Evolutionary conservation across 2,329 filamentous ascomycete species (phyloP).

Genomic region (Cladobotryum mycophilum): DNA sequence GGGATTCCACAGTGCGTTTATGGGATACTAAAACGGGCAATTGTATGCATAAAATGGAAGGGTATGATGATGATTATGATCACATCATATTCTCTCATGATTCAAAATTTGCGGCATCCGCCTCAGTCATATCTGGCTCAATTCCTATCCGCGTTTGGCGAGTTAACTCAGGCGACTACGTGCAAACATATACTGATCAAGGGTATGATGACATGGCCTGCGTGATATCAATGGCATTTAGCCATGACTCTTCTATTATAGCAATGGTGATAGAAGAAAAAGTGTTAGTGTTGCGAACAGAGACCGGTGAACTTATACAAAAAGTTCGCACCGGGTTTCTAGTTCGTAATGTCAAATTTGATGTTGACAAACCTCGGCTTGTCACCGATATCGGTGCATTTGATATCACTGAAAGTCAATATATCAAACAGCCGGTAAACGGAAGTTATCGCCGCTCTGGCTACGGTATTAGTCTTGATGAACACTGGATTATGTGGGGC

Average conservation of each 20-base stretch:
- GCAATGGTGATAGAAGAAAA: neutral
- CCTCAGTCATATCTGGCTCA: too few relatives aligned
- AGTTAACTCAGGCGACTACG: neutral
- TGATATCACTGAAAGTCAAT: neutral
- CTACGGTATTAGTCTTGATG: neutral
- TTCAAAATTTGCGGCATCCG: neutral
- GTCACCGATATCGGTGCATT: neutral
- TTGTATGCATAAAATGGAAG: neutral
- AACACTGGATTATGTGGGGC: neutral
- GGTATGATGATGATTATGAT: neutral
- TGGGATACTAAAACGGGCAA: neutral
- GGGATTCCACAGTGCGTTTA: neutral
- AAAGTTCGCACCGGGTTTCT: neutral
- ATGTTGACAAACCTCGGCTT: neutral
- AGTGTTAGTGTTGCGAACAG: neutral
- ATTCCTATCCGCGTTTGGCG: neutral
- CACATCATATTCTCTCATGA: neutral
- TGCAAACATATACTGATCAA: neutral
- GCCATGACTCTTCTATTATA: neutral
- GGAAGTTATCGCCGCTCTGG: neutral
- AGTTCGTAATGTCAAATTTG: neutral
- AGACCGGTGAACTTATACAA: neutral
- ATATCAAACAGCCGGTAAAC: neutral
- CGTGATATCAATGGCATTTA: neutral
- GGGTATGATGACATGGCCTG: neutral